A percentile compares a stretch with the other conserved stretches of the same genome.
Evolutionary conservation across 495 filamentous ascomycete genomes (phyloP).

Genomic region (Hypomontagnella monticulosa): DNA sequence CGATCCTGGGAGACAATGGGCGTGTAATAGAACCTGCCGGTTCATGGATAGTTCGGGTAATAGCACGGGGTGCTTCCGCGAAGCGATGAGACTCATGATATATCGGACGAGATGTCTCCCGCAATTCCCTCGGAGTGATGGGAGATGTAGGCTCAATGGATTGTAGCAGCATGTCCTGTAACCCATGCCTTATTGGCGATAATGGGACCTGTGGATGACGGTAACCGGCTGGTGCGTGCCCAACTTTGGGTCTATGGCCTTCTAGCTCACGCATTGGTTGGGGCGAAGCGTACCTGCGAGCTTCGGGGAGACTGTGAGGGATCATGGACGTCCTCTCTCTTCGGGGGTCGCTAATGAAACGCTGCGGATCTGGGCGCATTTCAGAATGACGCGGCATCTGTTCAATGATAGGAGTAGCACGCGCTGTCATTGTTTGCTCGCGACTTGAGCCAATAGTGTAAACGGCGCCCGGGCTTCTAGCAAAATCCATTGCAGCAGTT

Average conservation of each 20-base stretch:
- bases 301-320: slow-evolving; percentile 13
- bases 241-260: slow-evolving; percentile 45
- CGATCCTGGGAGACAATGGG: slow-evolving; percentile 31
- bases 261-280: slow-evolving; percentile 34
- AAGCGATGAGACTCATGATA: slow-evolving; percentile 30
- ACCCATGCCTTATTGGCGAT: slow-evolving; percentile 34
- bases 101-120: slow-evolving; percentile 19
- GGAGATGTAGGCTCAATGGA: slow-evolving; percentile 47
- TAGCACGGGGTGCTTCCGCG: slow-evolving; percentile 30
- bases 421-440: slow-evolving; percentile 30
- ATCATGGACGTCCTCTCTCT: slow-evolving; percentile 9
- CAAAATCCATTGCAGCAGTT: slow-evolving; percentile 28
- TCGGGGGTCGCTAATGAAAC: slow-evolving; percentile 10
- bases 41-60: slow-evolving; percentile 29
- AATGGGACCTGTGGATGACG: slow-evolving; percentile 24
- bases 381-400: slow-evolving; percentile 25
- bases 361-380: slow-evolving; percentile 23
- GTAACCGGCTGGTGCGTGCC: slow-evolving; percentile 29
- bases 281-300: slow-evolving; percentile 14
- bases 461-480: slow-evolving; percentile 37
- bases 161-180: slow-evolving; percentile 45
- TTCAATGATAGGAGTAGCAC: slow-evolving; percentile 27
- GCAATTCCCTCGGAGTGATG: slow-evolving; percentile 6
- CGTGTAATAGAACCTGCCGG: slow-evolving; percentile 20
- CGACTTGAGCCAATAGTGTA: slow-evolving; percentile 31